phyloP scores from a whole-genome alignment of 176 grass and related monocot species.

The Cenchrus americanus region DNA sequence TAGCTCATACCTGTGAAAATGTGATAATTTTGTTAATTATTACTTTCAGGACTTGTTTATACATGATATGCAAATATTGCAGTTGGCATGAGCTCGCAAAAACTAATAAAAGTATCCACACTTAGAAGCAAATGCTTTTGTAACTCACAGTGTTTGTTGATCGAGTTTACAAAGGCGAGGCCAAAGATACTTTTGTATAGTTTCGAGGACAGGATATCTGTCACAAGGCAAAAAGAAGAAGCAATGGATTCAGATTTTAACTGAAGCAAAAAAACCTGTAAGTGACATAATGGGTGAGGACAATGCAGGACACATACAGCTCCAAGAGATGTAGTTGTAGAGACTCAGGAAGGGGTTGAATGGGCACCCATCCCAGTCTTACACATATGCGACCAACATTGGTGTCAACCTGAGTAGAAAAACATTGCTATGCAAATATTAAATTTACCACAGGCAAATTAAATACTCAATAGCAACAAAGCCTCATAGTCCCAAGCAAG shows the following conservation, averaged over 20 bases:
- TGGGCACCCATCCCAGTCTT: slow-evolving; percentile 95
- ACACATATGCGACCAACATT: slow-evolving; percentile 98
- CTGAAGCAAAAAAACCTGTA: slow-evolving; percentile 23
- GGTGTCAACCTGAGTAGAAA: slow-evolving; percentile 79
- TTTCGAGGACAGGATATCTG: slow-evolving; percentile 88
- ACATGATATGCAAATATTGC: slow-evolving; percentile 31
- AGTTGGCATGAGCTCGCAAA: slow-evolving; percentile 4
- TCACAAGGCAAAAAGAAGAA: slow-evolving; percentile 39
- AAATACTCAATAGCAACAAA: slow-evolving; percentile 13
- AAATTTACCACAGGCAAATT: slow-evolving; percentile 33
- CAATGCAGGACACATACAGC: slow-evolving; percentile 61
- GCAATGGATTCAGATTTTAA: slow-evolving; percentile 23
- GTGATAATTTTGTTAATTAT: slow-evolving; percentile 32
- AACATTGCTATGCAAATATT: slow-evolving; percentile 42
- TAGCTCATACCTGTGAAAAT: slow-evolving; percentile 85
- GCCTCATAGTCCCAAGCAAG: neutral
- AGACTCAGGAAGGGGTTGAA: slow-evolving; percentile 92
- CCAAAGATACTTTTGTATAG: slow-evolving; percentile 96
- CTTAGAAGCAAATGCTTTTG: neutral
- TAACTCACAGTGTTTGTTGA: slow-evolving; percentile 90
- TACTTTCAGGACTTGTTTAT: neutral
- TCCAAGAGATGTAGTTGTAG: slow-evolving; percentile 95
- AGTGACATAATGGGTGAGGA: slow-evolving; percentile 20
- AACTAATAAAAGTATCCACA: slow-evolving; percentile 3
- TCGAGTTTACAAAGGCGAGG: slow-evolving; percentile 95